phyloP scores from a whole-genome alignment of 495 filamentous ascomycete genomes.

The Penicillium ucsense region DNA sequence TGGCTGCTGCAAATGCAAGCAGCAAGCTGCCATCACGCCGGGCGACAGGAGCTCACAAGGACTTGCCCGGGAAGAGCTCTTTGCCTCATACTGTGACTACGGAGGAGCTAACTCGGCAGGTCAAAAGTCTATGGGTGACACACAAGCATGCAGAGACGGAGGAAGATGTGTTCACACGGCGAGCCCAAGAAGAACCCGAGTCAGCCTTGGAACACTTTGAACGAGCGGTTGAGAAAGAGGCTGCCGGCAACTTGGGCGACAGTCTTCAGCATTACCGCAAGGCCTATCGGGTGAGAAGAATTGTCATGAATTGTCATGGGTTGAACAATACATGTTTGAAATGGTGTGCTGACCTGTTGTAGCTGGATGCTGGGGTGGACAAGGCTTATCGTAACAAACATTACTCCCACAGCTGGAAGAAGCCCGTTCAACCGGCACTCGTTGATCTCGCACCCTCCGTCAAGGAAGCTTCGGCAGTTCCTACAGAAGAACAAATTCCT shows the following conservation, averaged over 20 bases:
- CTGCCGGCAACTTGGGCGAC: slow-evolving; percentile 75
- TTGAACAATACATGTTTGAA: slow-evolving; percentile 1
- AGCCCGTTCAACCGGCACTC: slow-evolving; percentile 44
- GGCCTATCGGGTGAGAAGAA: slow-evolving; percentile 61
- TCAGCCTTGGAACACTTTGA: slow-evolving; percentile 93
- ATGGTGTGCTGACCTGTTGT: slow-evolving; percentile 11
- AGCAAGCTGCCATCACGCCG: slow-evolving; percentile 22
- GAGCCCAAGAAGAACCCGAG: slow-evolving; percentile 42
- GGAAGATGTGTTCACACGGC: slow-evolving; percentile 23
- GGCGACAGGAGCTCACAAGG: slow-evolving; percentile 26
- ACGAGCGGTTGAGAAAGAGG: slow-evolving; percentile 79
- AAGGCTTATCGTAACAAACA: slow-evolving; percentile 82
- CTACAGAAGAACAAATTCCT: slow-evolving; percentile 27
- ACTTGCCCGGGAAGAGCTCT: slow-evolving; percentile 31
- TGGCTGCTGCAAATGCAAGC: slow-evolving; percentile 15
- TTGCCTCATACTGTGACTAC: slow-evolving; percentile 27
- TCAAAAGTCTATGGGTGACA: slow-evolving; percentile 23
- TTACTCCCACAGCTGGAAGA: slow-evolving; percentile 55
- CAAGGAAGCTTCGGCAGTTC: slow-evolving; percentile 44
- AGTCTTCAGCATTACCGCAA: slow-evolving; percentile 83
- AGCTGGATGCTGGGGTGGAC: slow-evolving; percentile 80
- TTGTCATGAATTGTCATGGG: slow-evolving; percentile 7
- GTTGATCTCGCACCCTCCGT: slow-evolving; percentile 42
- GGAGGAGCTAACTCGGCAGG: slow-evolving; percentile 32
- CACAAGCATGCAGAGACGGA: slow-evolving; percentile 20